These are phyloP conservation scores for Saccharomyces hybrid DNA, from an alignment of 1,139 yeast genomes.

Conservation along the genomic window DNA sequence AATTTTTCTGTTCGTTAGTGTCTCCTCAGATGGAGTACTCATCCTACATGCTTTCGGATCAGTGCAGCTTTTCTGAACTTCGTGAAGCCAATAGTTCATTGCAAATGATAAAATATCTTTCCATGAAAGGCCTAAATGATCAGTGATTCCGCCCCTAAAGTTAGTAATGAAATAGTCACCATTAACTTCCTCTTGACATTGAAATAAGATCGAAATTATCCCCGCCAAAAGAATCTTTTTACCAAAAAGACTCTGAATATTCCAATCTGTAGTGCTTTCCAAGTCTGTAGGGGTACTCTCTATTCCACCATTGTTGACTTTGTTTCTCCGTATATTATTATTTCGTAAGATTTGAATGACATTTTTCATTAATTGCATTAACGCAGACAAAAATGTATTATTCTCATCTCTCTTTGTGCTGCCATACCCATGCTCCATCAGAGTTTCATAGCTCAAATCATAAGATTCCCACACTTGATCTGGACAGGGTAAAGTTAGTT, in stretches of 20 bases:
- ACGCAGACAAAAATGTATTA: conserved; percentile 43
- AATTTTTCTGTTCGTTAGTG: not conserved
- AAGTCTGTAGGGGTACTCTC: not conserved
- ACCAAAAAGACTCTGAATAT: conserved; percentile 38
- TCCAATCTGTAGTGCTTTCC: conserved; percentile 6
- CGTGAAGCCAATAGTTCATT: conserved; percentile 47
- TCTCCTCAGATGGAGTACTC: not conserved
- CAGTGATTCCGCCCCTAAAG: conserved; percentile 45
- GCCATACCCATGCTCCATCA: conserved; percentile 23
- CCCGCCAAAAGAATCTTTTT: conserved; percentile 64
- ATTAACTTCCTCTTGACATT: conserved; percentile 51
- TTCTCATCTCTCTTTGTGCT: conserved; percentile 8
- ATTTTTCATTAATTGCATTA: conserved; percentile 49
- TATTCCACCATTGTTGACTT: not conserved
- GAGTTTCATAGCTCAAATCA: conserved; percentile 24
- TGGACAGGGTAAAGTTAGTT: conserved; percentile 68
- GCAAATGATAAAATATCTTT: conserved; percentile 56
- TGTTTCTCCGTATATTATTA: not conserved
- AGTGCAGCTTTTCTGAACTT: conserved; percentile 18
- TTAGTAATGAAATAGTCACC: conserved; percentile 36
- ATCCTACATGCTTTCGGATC: conserved; percentile 12
- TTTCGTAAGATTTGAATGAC: conserved; percentile 31
- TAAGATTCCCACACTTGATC: conserved; percentile 68
- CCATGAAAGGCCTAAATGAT: conserved; percentile 41
- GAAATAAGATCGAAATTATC: conserved; percentile 56